Conservation (phyloP, 169 alveolate species). For the Hepatocystis sp. region DNA sequence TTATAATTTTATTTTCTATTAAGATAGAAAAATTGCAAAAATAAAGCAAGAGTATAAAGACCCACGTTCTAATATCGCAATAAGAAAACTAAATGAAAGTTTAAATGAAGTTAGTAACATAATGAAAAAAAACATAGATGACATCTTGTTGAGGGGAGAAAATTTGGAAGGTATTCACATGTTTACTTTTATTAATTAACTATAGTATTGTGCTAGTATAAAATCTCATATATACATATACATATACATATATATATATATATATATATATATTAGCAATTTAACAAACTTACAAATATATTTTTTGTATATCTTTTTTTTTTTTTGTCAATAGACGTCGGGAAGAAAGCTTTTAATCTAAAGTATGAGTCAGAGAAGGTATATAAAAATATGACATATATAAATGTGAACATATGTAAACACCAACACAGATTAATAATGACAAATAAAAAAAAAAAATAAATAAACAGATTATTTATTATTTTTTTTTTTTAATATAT, state of each 20-base stretch:
- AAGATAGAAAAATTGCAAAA: slow-evolving; percentile 85
- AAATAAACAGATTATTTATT: too few relatives aligned
- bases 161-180: slow-evolving; percentile 87
- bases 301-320: not conserved
- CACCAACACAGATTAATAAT: too few relatives aligned
- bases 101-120: slow-evolving; percentile 85
- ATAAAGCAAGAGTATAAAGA: slow-evolving; percentile 82
- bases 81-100: slow-evolving; percentile 84
- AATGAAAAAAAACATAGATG: slow-evolving; percentile 85
- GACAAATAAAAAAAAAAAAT: too few relatives aligned
- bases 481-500: too few relatives aligned
- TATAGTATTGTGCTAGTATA: too few relatives aligned
- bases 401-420: not conserved
- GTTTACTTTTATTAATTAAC: too few relatives aligned
- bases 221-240: not conserved
- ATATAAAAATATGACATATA: not conserved
- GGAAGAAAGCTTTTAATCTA: slow-evolving; percentile 81
- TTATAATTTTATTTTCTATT: not conserved
- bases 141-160: slow-evolving; percentile 84
- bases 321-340: slow-evolving; percentile 80
- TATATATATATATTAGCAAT: not conserved
- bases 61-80: slow-evolving; percentile 83
- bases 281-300: not conserved
- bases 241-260: not conserved
- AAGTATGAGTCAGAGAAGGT: slow-evolving; percentile 76